Evolutionary conservation across 257 asterid genomes (phyloP), one percentile per base, ranked within the genome.

Genomic region (Henckelia pumila): DNA sequence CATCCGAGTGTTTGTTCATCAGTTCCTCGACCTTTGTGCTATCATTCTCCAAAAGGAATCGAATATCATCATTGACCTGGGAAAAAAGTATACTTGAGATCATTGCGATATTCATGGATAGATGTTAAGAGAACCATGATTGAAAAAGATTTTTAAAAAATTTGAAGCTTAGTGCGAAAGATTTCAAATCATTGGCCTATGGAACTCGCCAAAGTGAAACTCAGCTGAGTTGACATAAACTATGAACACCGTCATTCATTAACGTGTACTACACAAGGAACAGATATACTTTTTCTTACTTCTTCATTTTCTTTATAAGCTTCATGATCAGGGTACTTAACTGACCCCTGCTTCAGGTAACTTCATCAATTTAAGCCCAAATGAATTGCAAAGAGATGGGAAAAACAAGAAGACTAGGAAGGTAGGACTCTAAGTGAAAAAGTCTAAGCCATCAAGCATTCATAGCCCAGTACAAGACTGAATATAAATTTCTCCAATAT

Each of bases 51-150:
- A 89, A 73, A 44, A 91, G 80, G 33, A 77, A 19, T 65, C 76
- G 81, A 75, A 91, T 56, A 67, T 87, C 92, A 20, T 79, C 83
- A 74, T 84, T 83, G 53, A 77, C 69, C 96, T 89, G 80, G 30
- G 61, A 77, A 59, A 5, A 69, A 68, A 8, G 47, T 19, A 10
- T 37, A 66, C 61, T 55, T 59, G 28, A 10, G 16, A 65, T 60
- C 50, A 52, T 58, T 55, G 25, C 21, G 26, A 55, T 59, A 19
- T 50, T 52, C 44, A 25, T 64, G 56, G 58, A 40, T 44, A 52
- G 21, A 9, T 59, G 21, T 13, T 40, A 10, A 35, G 16, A 10
- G 10, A 10, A 35, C 40, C 47, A 35, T 40, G 52, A 40, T 3
- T 3, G 19, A 40, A 14, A 40, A 40, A 13, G 6, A 14, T 4